phyloP scores from a whole-genome alignment of 2,329 filamentous ascomycete species.

The Amesomyces nigricolor region DNA sequence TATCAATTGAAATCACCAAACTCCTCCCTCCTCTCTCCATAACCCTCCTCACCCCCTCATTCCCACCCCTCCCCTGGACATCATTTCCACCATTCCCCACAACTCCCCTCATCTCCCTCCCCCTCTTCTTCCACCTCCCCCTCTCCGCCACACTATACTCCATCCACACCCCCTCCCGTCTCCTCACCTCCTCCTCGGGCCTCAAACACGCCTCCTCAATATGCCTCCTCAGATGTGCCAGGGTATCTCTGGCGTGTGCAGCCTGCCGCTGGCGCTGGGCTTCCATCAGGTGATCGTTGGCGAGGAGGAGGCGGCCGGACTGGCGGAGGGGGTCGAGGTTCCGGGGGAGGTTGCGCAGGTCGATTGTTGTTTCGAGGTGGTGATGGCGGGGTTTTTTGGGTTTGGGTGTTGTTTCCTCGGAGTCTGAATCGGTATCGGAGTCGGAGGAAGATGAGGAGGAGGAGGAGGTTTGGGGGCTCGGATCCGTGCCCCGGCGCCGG shows the following conservation, averaged over 20 bases:
- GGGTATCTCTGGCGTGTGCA: slow-evolving; percentile 2
- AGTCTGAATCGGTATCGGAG: not conserved
- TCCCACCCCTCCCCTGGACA: not conserved
- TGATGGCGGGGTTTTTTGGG: not conserved
- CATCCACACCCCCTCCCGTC: slow-evolving; percentile 21
- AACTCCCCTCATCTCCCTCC: slow-evolving; percentile 13
- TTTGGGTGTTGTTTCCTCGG: not conserved
- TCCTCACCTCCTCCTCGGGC: slow-evolving; percentile 21
- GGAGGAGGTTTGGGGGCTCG: too few relatives aligned
- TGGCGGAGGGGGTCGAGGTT: not conserved
- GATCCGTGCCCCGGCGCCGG: not conserved
- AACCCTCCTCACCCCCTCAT: slow-evolving; percentile 19
- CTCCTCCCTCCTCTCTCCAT: slow-evolving; percentile 2
- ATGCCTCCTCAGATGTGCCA: slow-evolving; percentile 21
- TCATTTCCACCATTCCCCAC: slow-evolving; percentile 12
- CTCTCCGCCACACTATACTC: slow-evolving; percentile 18
- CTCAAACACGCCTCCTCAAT: slow-evolving; percentile 24
- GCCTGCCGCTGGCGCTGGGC: slow-evolving; percentile 15
- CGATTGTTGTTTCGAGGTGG: slow-evolving; percentile 24
- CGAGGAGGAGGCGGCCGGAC: slow-evolving; percentile 8
- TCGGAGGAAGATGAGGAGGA: not conserved
- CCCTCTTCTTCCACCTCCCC: slow-evolving; percentile 11
- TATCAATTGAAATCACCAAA: slow-evolving; percentile 16
- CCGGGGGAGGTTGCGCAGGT: slow-evolving; percentile 21
- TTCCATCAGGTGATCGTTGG: slow-evolving; percentile 20